Evolutionary conservation across 768 basidiomycete genomes (phyloP).

Genomic region (Roridomyces roridus): DNA sequence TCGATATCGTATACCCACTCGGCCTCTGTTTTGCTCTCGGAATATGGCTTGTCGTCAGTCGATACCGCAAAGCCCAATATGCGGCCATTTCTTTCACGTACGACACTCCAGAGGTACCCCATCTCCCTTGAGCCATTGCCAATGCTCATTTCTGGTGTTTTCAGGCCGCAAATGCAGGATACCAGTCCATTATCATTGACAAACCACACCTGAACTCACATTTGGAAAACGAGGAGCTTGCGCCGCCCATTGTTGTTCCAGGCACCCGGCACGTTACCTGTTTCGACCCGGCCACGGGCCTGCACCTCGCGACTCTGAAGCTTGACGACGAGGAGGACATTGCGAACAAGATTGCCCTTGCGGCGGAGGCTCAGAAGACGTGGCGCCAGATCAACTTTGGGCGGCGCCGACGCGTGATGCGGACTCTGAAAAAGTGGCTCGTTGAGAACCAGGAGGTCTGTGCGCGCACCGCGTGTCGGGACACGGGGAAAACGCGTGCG

Average conservation of each 20-base stretch:
- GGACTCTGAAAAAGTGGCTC: conserved; percentile 91
- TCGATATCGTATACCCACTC: conserved; percentile 71
- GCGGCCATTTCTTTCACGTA: conserved; percentile 73
- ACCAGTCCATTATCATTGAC: conserved; percentile 58
- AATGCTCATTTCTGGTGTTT: not conserved
- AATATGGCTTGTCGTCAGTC: conserved; percentile 79
- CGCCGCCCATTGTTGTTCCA: conserved; percentile 51
- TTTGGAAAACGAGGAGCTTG: conserved; percentile 55
- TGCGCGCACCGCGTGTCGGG: conserved; percentile 87
- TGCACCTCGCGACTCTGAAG: conserved; percentile 78
- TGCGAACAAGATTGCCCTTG: conserved; percentile 67
- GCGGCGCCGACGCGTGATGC: conserved; percentile 81
- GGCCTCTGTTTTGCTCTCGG: conserved; percentile 77
- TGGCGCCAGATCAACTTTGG: conserved; percentile 82
- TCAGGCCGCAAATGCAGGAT: conserved; percentile 65
- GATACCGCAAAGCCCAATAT: conserved; percentile 77
- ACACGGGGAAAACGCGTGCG: conserved; percentile 94
- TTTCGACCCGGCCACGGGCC: conserved; percentile 89
- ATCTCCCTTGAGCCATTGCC: not conserved
- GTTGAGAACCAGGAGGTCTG: conserved; percentile 89
- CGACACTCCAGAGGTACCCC: conserved; percentile 61
- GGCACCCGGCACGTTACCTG: conserved; percentile 81
- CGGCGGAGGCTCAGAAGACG: conserved; percentile 67
- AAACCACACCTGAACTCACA: conserved; percentile 74
- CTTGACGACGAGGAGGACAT: conserved; percentile 82